Evolutionary conservation across 495 filamentous ascomycete genomes (phyloP).

Genomic region (Daldinia decipiens): DNA sequence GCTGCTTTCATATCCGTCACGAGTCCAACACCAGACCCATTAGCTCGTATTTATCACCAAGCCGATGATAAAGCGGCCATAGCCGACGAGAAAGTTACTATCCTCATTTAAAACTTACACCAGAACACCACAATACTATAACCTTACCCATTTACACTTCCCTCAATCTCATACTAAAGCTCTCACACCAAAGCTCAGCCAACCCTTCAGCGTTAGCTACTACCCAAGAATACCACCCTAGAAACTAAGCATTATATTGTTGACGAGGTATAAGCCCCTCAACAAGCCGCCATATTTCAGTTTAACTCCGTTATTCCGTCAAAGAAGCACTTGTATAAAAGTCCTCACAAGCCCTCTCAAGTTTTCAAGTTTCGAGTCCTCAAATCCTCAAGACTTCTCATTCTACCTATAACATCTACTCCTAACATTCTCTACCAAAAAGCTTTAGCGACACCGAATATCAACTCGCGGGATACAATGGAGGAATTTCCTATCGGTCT

Average conservation of each 20-base stretch:
- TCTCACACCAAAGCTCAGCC: background rate
- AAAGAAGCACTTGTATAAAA: background rate
- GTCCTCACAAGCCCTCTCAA: background rate
- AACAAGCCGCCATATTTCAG: slow-evolving; percentile 9
- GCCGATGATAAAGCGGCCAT: slow-evolving; percentile 8
- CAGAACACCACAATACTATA: background rate
- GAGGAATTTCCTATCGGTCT: slow-evolving; percentile 34
- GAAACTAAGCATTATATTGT: background rate
- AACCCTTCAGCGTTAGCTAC: background rate
- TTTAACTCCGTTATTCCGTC: slow-evolving; percentile 3
- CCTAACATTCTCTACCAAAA: background rate
- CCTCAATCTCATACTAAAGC: background rate
- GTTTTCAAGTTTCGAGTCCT: background rate
- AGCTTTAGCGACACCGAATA: background rate
- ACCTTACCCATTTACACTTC: background rate
- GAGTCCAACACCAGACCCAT: slow-evolving; percentile 24
- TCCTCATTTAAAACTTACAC: background rate
- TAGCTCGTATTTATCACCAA: slow-evolving; percentile 21
- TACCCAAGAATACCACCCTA: background rate
- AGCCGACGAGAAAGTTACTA: slow-evolving; percentile 9
- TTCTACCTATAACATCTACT: background rate
- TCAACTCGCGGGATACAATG: slow-evolving; percentile 22
- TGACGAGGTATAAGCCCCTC: slow-evolving; percentile 6
- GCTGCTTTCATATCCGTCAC: slow-evolving; percentile 33
- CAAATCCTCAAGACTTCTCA: too few relatives aligned